Conservation (phyloP, 352 stramenopile genomes). For the Phytophthora cryptogea region DNA sequence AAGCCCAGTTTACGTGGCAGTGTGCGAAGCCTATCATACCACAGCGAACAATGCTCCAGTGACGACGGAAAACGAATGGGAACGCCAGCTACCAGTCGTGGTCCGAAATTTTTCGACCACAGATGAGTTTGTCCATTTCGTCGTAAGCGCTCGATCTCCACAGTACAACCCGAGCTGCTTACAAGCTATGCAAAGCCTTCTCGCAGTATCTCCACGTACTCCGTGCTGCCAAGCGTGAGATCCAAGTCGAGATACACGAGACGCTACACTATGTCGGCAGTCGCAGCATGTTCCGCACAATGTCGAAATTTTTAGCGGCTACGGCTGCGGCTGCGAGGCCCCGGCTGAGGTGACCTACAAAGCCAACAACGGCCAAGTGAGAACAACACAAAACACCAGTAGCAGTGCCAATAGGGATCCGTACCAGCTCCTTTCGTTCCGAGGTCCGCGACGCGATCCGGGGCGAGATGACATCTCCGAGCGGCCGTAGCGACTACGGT, state of each 20-base stretch:
- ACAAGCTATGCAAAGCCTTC: slow-evolving; percentile 13
- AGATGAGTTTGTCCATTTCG: slow-evolving; percentile 33
- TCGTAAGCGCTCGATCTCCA: slow-evolving; percentile 10
- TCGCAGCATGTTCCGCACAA: slow-evolving; percentile 5
- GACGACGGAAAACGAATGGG: slow-evolving; percentile 20
- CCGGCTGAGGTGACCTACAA: slow-evolving; percentile 28
- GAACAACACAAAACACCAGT: not conserved
- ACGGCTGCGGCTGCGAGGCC: slow-evolving; percentile 36
- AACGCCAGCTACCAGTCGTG: slow-evolving; percentile 24
- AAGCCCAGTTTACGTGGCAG: slow-evolving; percentile 6
- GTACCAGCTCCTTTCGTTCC: slow-evolving; percentile 38
- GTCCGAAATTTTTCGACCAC: slow-evolving; percentile 23
- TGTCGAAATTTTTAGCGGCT: slow-evolving; percentile 25
- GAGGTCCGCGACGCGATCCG: slow-evolving; percentile 29
- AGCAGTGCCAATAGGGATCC: slow-evolving; percentile 13
- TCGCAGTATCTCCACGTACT: slow-evolving; percentile 19
- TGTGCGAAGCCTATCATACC: slow-evolving; percentile 14
- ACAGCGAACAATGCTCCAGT: slow-evolving; percentile 23
- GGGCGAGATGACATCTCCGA: slow-evolving; percentile 30
- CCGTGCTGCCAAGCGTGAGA: slow-evolving; percentile 14
- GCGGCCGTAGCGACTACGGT: slow-evolving; percentile 29
- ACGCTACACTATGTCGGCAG: not conserved
- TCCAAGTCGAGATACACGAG: slow-evolving; percentile 8
- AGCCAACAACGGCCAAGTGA: not conserved
- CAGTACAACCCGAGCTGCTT: slow-evolving; percentile 26